Base-by-base conservation (phyloP, 2,329 filamentous ascomycete genomes). In the Epichloe bromicola region DNA sequence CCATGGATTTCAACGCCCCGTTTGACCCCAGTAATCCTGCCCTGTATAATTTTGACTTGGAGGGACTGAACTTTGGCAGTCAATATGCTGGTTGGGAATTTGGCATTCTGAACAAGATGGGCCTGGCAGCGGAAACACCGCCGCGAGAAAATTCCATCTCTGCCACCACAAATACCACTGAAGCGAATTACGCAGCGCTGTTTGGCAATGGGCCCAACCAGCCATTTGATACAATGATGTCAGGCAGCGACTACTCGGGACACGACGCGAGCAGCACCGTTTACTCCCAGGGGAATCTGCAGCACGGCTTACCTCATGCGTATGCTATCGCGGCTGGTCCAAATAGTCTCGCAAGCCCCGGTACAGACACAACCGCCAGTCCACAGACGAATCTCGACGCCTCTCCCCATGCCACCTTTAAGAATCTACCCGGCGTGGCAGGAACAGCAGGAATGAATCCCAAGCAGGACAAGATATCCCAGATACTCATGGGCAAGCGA, bases 81-180 rank as follows among this genome's bases (percentile, higher is more conserved):
- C 88, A 95, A 57, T 98, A 97, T 63, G 91, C 90, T 54, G 91
- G 90, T 17, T 76, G 95, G 66, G 93, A 97, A 66, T 96, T 97
- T 65, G 86, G 89, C 50, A 96, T 97, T 79, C 79, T 98, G 0
- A 89, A 88, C 30, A 91, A 97, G 65, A 95, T 98, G 86, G 88
- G 88, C 5, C 57, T 69, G 12, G 53, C 87, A 14, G 85, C 82
- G n/a, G 87, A 93, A 59, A 86, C 82, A 15, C 82, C 85, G 6
- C 80, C 85, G 5, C 80, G 81, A 50, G 87, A 93, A 67, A 77
- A 58, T 67, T 74, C 63, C 58, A 66, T 64, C 63, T 75, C 64
- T 1, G 66, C 67, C 48, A 66, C 67, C 48, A 67, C 65, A 15
- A 64, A 67, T 5, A 65, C 66, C 4, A 62, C 61, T 15, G 67